Percentiles rank a stretch among this genome's conserved stretches.
These are phyloP conservation scores for Lonicera japonica DNA, from an alignment of 129 eudicot species.

Conservation along the genomic window DNA sequence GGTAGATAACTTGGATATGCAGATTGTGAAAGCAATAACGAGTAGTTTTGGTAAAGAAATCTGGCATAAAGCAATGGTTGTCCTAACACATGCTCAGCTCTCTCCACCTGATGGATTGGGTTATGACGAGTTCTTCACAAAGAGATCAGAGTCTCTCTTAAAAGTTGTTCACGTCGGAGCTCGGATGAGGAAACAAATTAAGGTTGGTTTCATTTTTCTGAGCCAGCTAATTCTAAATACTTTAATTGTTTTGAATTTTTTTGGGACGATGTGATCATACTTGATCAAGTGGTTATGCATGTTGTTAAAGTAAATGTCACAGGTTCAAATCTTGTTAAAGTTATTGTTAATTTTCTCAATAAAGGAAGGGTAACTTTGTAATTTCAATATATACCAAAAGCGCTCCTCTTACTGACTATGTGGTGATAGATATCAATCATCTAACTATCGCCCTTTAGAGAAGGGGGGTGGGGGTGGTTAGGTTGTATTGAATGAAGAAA, in stretches of 20 bases:
- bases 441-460: no score
- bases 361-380: no score
- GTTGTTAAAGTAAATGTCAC: background rate
- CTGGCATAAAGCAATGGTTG: slow-evolving; percentile 71
- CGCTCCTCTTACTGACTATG: no score
- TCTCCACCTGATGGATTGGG: slow-evolving; percentile 90
- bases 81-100: slow-evolving; percentile 90
- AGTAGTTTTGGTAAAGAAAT: slow-evolving; percentile 82
- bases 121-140: slow-evolving; percentile 66
- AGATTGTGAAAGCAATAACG: slow-evolving; percentile 69
- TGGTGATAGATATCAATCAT: no score
- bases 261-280: no score
- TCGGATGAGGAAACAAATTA: slow-evolving; percentile 33
- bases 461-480: no score
- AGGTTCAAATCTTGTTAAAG: no score
- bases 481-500: no score
- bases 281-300: background rate
- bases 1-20: slow-evolving; percentile 86
- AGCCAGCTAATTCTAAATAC: background rate
- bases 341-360: no score
- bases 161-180: slow-evolving; percentile 62
- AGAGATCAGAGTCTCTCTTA: slow-evolving; percentile 74
- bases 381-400: no score
- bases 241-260: no score
- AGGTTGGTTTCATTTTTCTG: slow-evolving; percentile 24